Conservation (phyloP, 2,329 filamentous ascomycete genomes). For the Fusarium sp. region DNA sequence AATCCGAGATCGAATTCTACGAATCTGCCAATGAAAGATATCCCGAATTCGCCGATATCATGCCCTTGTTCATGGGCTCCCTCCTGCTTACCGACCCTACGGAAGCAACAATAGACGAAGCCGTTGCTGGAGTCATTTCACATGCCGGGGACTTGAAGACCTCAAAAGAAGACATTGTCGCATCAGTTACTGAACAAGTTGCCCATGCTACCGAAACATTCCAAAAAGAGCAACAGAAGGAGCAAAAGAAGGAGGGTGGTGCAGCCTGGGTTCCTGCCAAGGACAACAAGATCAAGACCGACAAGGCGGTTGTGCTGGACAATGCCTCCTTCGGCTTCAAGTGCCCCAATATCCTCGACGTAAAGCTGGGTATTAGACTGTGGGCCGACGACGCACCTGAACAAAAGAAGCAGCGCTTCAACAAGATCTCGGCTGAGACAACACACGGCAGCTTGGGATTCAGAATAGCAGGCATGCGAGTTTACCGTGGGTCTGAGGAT, state of each 20-base stretch:
- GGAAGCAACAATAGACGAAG: conserved; percentile 61
- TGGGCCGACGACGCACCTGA: conserved; percentile 80
- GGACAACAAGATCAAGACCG: conserved; percentile 75
- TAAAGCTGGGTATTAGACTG: conserved; percentile 87
- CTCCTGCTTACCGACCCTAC: conserved; percentile 73
- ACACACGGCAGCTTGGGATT: conserved; percentile 71
- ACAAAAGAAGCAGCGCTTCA: conserved; percentile 70
- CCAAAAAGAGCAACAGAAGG: background rate
- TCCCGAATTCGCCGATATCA: conserved; percentile 79
- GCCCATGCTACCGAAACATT: conserved; percentile 29
- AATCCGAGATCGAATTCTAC: conserved; percentile 90
- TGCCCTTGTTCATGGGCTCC: conserved; percentile 87
- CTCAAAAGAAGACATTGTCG: conserved; percentile 50
- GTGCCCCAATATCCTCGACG: conserved; percentile 88
- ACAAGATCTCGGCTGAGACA: conserved; percentile 67
- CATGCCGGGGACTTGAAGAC: conserved; percentile 50
- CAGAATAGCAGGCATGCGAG: conserved; percentile 73
- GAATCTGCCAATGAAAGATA: conserved; percentile 74
- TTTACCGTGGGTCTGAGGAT: conserved; percentile 68
- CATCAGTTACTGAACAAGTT: conserved; percentile 50
- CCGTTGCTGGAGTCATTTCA: conserved; percentile 57
- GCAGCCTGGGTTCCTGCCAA: conserved; percentile 62
- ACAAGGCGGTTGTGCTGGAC: conserved; percentile 83
- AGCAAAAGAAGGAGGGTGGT: conserved; percentile 33
- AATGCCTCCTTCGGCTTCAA: conserved; percentile 85